These are phyloP conservation scores for Geotrichum histeridarum DNA, from an alignment of 1,139 yeast species.

Conservation along the genomic window DNA sequence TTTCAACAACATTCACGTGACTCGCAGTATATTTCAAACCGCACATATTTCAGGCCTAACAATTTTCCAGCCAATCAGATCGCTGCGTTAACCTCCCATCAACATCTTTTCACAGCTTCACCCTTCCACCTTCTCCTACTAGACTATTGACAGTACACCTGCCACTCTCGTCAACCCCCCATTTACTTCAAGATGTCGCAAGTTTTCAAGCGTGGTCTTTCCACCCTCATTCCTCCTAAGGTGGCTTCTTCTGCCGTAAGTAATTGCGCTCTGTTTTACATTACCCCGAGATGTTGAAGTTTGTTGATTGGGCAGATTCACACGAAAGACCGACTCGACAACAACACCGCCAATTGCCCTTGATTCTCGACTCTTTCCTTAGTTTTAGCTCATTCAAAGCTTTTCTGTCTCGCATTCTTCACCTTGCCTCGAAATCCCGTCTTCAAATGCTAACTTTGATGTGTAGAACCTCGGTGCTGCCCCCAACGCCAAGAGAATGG, in stretches of 20 bases:
- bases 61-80: not conserved
- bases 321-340: too few species aligned
- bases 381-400: too few species aligned
- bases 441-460: not conserved
- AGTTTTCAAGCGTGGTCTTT: slow-evolving; percentile 85
- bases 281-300: not conserved
- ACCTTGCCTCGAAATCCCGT: too few species aligned
- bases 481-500: slow-evolving; percentile 96
- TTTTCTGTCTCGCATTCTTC: too few species aligned
- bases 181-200: slow-evolving; percentile 53
- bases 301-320: not conserved
- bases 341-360: too few species aligned
- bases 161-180: not conserved
- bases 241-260: slow-evolving; percentile 90
- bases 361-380: too few species aligned
- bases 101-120: not conserved
- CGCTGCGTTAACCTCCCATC: not conserved
- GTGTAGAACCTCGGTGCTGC: slow-evolving; percentile 80
- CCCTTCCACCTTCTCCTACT: not conserved
- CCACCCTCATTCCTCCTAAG: slow-evolving; percentile 98
- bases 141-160: not conserved
- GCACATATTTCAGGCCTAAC: not conserved
- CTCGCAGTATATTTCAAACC: not conserved
- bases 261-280: slow-evolving; percentile 26
- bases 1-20: slow-evolving; percentile 1